Evolutionary conservation across 768 basidiomycete genomes (phyloP).

Genomic region (Tephrocybe rancida): DNA sequence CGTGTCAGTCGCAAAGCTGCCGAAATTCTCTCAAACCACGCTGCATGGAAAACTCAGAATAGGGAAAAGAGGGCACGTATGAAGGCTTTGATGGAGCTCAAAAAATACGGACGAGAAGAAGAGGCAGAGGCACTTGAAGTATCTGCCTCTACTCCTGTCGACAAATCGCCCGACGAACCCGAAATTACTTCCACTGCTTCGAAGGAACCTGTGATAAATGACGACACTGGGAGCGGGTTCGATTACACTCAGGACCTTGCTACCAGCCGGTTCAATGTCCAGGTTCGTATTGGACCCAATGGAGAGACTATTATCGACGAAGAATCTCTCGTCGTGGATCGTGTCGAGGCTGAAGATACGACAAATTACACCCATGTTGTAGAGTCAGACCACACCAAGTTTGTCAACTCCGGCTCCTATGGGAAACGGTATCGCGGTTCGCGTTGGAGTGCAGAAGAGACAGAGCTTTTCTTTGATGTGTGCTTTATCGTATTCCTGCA

Average conservation of each 20-base stretch:
- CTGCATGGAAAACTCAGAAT: constrained; percentile 70
- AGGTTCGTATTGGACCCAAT: constrained; percentile 85
- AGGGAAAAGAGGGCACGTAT: constrained; percentile 67
- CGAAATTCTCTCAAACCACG: constrained; percentile 71
- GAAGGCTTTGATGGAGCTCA: constrained; percentile 66
- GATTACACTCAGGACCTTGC: constrained; percentile 69
- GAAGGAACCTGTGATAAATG: constrained; percentile 27
- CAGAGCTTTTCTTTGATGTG: constrained; percentile 86
- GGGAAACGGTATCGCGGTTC: constrained; percentile 80
- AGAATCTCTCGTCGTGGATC: constrained; percentile 80
- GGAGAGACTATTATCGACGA: constrained; percentile 90
- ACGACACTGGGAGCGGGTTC: constrained; percentile 61
- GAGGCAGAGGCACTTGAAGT: constrained; percentile 35
- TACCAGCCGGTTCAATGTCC: constrained; percentile 78
- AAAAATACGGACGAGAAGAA: constrained; percentile 69
- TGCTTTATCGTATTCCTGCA: constrained; percentile 24
- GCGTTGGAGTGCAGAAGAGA: constrained; percentile 90
- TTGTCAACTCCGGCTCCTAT: constrained; percentile 84
- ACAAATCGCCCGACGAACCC: constrained; percentile 16
- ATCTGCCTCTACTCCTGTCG: constrained; percentile 19
- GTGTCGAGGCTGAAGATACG: constrained; percentile 67
- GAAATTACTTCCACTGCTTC: constrained; percentile 15
- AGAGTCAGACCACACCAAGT: constrained; percentile 82
- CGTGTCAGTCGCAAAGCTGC: constrained; percentile 77
- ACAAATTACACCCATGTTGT: constrained; percentile 76